Base-by-base conservation (phyloP, 1,284 basidiomycete species). In the Microbotryum silenes-acaulis region DNA sequence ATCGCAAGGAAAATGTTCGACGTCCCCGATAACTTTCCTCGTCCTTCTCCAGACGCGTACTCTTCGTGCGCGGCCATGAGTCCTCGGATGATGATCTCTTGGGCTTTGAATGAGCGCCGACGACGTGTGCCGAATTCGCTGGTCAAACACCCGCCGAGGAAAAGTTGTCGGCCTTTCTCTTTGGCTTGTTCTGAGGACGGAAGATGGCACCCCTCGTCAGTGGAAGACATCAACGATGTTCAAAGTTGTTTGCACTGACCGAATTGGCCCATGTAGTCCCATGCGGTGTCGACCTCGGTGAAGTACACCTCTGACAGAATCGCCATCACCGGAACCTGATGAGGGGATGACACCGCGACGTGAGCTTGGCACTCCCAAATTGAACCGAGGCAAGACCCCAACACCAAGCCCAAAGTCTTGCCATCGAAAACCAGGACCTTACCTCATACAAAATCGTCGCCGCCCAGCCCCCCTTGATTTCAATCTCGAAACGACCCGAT, bases 371-470 rank as follows among this genome's bases (percentile, higher is more conserved):
- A 33, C 50, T 25, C 10, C 29, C 25, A 44, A 27, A 27, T 56
- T 61, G 62, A 55, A 42, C 37, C 14, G 16, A 42, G 4, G 10
- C 12, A 16, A 42, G 14, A 31, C 7, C 16, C 37, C 37, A 14
- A 42, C 16, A 12, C 14, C 37, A 16, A 12, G 37, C 12, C 37
- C 37, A 12, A 42, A 42, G 7, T 31, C 37, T 6, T 42, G 37
- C 37, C 5, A 31, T 31, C 21, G 6, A 20, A 18, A 18, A 12
- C 0, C 23, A 52, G 1, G 7, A 18, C n/a, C 57, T 54, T 0
- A 97, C 91, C 77, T 98, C 94, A 85, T 96, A 99, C 21, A 97
- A 77, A 63, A 98, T 97, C 8, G 89, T 85, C 67, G 97, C 91
- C 1, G 78, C 78, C 94, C 96, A 99, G 4, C 81, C 80, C 0